A percentile compares a stretch with the other conserved stretches of the same genome.
phyloP scores from a whole-genome alignment of 1,284 basidiomycete species.

The Pseudozyma sp. region DNA sequence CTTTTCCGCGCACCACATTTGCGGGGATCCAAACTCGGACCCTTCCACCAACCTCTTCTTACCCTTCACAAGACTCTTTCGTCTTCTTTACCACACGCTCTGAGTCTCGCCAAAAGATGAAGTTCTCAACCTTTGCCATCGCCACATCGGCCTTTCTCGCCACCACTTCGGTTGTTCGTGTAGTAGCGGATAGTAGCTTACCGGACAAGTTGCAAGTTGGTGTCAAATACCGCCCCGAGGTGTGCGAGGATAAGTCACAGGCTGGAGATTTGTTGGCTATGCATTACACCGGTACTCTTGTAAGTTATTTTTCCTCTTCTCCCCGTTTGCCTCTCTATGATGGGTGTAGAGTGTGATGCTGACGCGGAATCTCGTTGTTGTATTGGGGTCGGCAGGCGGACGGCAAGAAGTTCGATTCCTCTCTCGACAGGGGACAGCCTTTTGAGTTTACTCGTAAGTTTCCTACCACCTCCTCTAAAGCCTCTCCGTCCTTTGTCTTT shows the following conservation, averaged over 20 bases:
- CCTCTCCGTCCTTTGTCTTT: not conserved
- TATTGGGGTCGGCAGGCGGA: constrained; percentile 68
- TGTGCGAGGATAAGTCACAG: constrained; percentile 75
- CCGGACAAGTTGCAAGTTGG: constrained; percentile 62
- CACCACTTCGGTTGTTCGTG: constrained; percentile 9
- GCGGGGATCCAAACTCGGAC: too few relatives aligned
- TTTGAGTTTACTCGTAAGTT: constrained; percentile 70
- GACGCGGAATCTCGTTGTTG: not conserved
- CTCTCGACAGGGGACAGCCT: constrained; percentile 75
- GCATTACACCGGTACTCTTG: constrained; percentile 77
- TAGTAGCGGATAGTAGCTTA: constrained; percentile 27
- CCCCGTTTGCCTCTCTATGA: too few relatives aligned
- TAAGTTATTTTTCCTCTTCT: constrained; percentile 8
- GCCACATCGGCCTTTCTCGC: constrained; percentile 11
- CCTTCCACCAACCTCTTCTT: not conserved
- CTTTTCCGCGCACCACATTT: constrained; percentile 11
- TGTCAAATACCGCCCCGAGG: constrained; percentile 71
- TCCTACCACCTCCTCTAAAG: not conserved
- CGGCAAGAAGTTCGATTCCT: constrained; percentile 85
- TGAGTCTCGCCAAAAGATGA: constrained; percentile 6
- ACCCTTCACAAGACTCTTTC: not conserved
- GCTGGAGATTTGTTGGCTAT: constrained; percentile 79
- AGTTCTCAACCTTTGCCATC: constrained; percentile 10
- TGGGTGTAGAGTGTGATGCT: not conserved
- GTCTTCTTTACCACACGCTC: not conserved